Percentiles rank a stretch among this genome's conserved stretches.
Evolutionary conservation across 495 filamentous ascomycete genomes (phyloP).

Genomic region (Neurospora sp.): DNA sequence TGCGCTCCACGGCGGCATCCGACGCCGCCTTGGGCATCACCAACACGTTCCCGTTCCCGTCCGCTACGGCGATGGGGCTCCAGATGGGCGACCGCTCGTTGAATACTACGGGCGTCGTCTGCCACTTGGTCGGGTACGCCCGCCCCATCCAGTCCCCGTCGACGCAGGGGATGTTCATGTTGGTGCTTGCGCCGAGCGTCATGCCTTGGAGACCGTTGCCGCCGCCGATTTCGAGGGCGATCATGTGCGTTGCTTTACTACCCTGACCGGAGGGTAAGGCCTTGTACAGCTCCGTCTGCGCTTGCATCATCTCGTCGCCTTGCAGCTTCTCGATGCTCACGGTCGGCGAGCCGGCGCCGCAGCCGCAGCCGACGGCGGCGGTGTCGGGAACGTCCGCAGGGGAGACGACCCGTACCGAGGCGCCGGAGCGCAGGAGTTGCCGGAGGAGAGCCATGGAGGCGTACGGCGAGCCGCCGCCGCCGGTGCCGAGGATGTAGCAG

Average conservation of each 20-base stretch:
- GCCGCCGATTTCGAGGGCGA: constrained; percentile 45
- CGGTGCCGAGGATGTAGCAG: constrained; percentile 52
- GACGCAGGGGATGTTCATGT: constrained; percentile 40
- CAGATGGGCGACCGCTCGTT: constrained; percentile 36
- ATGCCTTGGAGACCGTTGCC: constrained; percentile 45
- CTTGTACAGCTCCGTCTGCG: constrained; percentile 37
- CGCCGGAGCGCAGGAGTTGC: constrained; percentile 36
- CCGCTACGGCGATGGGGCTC: constrained; percentile 35
- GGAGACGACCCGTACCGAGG: constrained; percentile 35
- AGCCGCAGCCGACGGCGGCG: constrained; percentile 34
- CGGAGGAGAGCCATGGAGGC: constrained; percentile 32
- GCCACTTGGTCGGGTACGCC: constrained; percentile 48
- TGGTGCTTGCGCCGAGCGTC: constrained; percentile 36
- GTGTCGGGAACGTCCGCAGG: constrained; percentile 33
- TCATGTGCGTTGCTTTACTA: constrained; percentile 26
- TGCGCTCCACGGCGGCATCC: constrained; percentile 29
- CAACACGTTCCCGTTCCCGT: constrained; percentile 41
- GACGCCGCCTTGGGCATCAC: constrained; percentile 30
- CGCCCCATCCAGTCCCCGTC: constrained; percentile 50
- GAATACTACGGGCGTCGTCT: constrained; percentile 45
- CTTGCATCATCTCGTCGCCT: constrained; percentile 40
- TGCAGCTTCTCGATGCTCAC: constrained; percentile 44
- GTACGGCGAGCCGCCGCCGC: constrained; percentile 46
- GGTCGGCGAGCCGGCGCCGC: constrained; percentile 38
- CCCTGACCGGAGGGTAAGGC: constrained; percentile 6